Evolutionary conservation across 768 basidiomycete species (phyloP).

Genomic region (Lactifluus volemus): DNA sequence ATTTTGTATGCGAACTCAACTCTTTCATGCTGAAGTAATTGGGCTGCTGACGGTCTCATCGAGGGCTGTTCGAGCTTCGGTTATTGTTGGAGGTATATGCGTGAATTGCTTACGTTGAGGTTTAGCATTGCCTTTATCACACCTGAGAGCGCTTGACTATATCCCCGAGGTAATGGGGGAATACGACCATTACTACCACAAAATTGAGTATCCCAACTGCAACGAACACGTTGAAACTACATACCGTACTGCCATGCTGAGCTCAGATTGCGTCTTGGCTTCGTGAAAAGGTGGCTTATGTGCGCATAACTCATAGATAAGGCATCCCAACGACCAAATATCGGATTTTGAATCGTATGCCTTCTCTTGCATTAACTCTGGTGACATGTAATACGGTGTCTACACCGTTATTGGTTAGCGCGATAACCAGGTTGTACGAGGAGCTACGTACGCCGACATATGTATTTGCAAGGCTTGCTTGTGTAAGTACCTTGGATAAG

Average conservation of each 20-base stretch:
- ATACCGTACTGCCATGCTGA: constrained; percentile 73
- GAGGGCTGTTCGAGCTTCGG: constrained; percentile 47
- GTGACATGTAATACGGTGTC: constrained; percentile 99
- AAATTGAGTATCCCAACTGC: background rate
- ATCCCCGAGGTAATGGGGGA: constrained; percentile 79
- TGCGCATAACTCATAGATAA: constrained; percentile 94
- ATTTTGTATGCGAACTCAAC: constrained; percentile 64
- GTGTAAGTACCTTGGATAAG: constrained; percentile 82
- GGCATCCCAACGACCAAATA: constrained; percentile 96
- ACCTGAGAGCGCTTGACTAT: constrained; percentile 60
- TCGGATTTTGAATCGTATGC: constrained; percentile 97
- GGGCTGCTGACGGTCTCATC: constrained; percentile 76
- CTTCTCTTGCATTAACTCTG: constrained; percentile 95
- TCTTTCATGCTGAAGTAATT: constrained; percentile 74
- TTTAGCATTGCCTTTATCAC: constrained; percentile 85
- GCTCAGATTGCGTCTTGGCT: constrained; percentile 81
- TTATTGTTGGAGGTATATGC: background rate
- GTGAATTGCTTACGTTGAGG: constrained; percentile 51
- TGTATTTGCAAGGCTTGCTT: constrained; percentile 87
- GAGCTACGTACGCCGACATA: constrained; percentile 79
- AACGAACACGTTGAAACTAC: constrained; percentile 17
- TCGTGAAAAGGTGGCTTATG: constrained; percentile 90
- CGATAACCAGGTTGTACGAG: background rate
- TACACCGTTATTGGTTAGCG: constrained; percentile 26
- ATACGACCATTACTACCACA: constrained; percentile 69